Evolutionary conservation across 345 rosid species (phyloP).

Genomic region (Eutrema yunnanense): DNA sequence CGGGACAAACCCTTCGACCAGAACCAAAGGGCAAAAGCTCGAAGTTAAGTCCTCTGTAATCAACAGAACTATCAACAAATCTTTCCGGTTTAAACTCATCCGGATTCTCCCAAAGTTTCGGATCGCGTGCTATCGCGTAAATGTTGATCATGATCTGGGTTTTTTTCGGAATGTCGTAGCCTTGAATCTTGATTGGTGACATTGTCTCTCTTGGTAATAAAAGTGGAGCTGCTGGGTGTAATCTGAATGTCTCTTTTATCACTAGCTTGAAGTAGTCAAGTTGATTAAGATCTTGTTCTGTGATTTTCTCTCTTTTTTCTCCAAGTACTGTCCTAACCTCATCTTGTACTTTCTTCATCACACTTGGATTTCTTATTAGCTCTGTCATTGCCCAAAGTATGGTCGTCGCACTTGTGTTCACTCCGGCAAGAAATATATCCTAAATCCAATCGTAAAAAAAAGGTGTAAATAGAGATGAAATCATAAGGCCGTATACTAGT

Average conservation of each 20-base stretch:
- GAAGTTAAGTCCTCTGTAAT: slow-evolving; percentile 40
- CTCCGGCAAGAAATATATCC: slow-evolving; percentile 50
- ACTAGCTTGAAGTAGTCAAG: slow-evolving; percentile 45
- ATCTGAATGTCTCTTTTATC: slow-evolving; percentile 45
- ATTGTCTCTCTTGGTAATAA: slow-evolving; percentile 46
- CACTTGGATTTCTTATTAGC: slow-evolving; percentile 34
- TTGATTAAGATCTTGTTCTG: slow-evolving; percentile 29
- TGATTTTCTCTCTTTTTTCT: slow-evolving; percentile 20
- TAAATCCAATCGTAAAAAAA: slow-evolving; percentile 1
- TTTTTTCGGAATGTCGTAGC: slow-evolving; percentile 31
- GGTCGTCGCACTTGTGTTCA: slow-evolving; percentile 41
- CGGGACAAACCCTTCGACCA: slow-evolving; percentile 26
- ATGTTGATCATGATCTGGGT: slow-evolving; percentile 36
- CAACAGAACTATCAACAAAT: slow-evolving; percentile 31
- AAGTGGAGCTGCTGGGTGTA: slow-evolving; percentile 51
- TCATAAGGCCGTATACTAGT: not conserved
- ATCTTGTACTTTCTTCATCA: slow-evolving; percentile 56
- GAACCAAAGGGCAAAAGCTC: slow-evolving; percentile 36
- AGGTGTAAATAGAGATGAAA: not conserved
- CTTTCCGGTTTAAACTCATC: slow-evolving; percentile 46
- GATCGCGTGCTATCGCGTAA: slow-evolving; percentile 46
- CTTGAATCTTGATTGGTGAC: slow-evolving; percentile 33
- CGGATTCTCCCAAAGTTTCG: slow-evolving; percentile 35
- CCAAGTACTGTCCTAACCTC: slow-evolving; percentile 41
- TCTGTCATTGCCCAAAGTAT: slow-evolving; percentile 67